These are phyloP conservation scores for Aspergillus wentii DNA, from an alignment of 495 filamentous ascomycete species.

Conservation along the genomic window DNA sequence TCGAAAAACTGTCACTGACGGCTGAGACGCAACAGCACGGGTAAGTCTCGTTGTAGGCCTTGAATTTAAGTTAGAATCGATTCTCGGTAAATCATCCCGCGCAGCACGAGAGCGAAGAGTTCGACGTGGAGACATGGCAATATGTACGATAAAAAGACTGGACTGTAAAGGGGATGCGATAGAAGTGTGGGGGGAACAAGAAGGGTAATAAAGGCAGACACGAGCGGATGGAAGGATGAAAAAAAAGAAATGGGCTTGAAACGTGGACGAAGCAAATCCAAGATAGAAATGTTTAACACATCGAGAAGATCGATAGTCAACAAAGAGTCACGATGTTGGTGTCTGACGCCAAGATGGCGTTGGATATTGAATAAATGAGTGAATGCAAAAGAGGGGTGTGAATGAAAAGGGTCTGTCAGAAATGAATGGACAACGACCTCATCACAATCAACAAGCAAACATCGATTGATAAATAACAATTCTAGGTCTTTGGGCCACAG, in stretches of 20 bases:
- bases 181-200: too few species aligned
- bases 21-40: slow-evolving; percentile 26
- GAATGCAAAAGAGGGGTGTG: background rate
- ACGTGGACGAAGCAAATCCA: background rate
- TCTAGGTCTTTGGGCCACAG: too few species aligned
- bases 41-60: slow-evolving; percentile 32
- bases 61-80: slow-evolving; percentile 30
- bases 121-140: slow-evolving; percentile 44
- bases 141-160: too few species aligned
- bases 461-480: too few species aligned
- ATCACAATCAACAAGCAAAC: background rate
- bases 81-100: slow-evolving; percentile 33
- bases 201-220: too few species aligned
- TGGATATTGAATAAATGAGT: too few species aligned
- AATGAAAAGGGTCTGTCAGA: too few species aligned
- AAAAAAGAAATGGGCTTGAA: slow-evolving; percentile 1
- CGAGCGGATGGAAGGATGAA: slow-evolving; percentile 1
- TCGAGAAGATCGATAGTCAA: too few species aligned
- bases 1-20: slow-evolving; percentile 49
- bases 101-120: slow-evolving; percentile 43
- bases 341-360: too few species aligned
- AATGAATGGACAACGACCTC: background rate
- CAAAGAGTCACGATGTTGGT: too few species aligned
- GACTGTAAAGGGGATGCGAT: too few species aligned
- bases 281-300: too few species aligned